Evolutionary conservation across 2,329 filamentous ascomycete species (phyloP), one percentile per base, ranked within the genome.

Genomic region (Botrytis hyacinthi): DNA sequence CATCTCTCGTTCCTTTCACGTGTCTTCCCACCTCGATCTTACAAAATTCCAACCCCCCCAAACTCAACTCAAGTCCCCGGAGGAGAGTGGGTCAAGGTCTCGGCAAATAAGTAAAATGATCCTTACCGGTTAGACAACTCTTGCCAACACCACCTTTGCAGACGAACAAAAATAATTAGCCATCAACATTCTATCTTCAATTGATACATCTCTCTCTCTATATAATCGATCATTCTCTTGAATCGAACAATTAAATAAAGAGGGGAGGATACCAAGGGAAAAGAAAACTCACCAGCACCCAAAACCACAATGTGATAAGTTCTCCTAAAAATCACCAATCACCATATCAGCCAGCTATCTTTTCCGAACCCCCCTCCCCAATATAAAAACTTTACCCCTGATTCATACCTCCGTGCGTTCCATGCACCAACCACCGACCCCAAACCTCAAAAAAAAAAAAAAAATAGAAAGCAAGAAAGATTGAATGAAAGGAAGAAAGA

Each of bases 91-190:
- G 62, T 74, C 68, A 67, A 62, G 68, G 40, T 68, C 29, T 72
- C 62, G 71, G 71, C 26, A 68, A 72, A 54, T 59, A 42, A 51
- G 35, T 37, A 35, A 29, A 59, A 65, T 65, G 35, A 70, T 74
- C 78, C 82, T 80, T 87, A 92, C 90, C 90, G 80, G 91, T 93
- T 77, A 93, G 85, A 85, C 91, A 93, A 81, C 90, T 92, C 82
- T 93, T 93, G 74, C 91, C 91, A 78, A 93, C 91, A 80, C 91
- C 91, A 82, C 91, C 89, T 90, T 72, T 68, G 51, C 67, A 70
- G 80, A 79, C 80, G 75, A 74, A 74, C 69, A 79, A 78, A 77
- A 78, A 77, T 74, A 76, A 76, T 76, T 76, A 79, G 77, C 76
- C 51, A 68, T 72, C 40, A 44, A 68, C 22, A 68, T 46, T 32